Evolutionary conservation across 345 rosid genomes (phyloP), one percentile per base, ranked within the genome.

Genomic region (Sonneratia caseolaris): DNA sequence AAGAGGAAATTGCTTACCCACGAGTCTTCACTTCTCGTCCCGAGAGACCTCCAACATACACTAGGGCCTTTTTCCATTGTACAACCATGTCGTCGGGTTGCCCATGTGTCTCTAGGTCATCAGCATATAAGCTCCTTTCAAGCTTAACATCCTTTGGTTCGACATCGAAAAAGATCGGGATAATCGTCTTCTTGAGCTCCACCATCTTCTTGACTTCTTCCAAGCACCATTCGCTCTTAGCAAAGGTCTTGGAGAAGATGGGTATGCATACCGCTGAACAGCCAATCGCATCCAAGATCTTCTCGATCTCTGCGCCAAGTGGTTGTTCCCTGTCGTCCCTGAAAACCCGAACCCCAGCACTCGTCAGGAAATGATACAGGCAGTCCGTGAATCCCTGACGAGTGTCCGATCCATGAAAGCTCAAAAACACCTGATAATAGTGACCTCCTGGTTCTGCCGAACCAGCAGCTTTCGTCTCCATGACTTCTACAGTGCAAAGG

Each of bases 251-350:
- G 0, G 69, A 64, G 38, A 72, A 12, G 67, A 71, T 72, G 53
- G 61, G 62, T 0, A 72, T 72, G 15, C 1, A 61, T n/a, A 72
- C 43, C 19, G 0, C n/a, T 0, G 74, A 72, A 0, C n/a, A 37
- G 0, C 19, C 2, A 8, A 72, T 72, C n/a, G 69, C 69, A 27
- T 64, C 36, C 45, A 53, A 15, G 62, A 70, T 38, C 62, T 2
- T 0, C 4, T 0, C 48, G 10, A 70, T 51, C 48, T 70, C 0
- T 36, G 57, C 47, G 0, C 72, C 74, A 0, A 0, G 0, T 0
- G 10, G 61, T 2, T 47, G 42, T 0, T 35, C 35, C 24, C 24
- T 9, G 0, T 32, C 69, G 0, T 72, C 74, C 35, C 0, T 19
- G 37, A 0, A 72, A 1, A 22, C 0, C 0, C 7, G 37, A 22